Base-by-base conservation (phyloP, 164 flowering plant genomes). In the Liriodendron chinense region DNA sequence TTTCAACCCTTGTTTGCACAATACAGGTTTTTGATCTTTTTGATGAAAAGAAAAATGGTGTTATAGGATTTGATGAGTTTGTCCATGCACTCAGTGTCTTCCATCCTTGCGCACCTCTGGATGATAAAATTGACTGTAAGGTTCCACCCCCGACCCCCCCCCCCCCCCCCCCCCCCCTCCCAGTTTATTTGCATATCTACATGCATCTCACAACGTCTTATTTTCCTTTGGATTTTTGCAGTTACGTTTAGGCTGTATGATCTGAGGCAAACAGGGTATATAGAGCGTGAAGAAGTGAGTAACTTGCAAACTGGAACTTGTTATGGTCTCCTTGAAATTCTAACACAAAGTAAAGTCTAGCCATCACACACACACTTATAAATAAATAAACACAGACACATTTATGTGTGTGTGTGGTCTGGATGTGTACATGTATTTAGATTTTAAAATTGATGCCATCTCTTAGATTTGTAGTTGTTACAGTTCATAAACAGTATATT, bases 251-350 rank as follows among this genome's bases (percentile, higher is more conserved):
- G 89, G 89, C 77, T 94, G 43, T 94, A 94, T 80, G 94, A 94
- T 86, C 77, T 91, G 77, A 82, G 92, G 78, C 89, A 90, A 78
- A 91, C 90, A 70, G 98, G 98, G 43, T 94, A 79, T 72, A 94
- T 94, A 12, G 98, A 92, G 81, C 87, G 91, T 63, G 94, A 94
- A 80, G 98, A 92, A 83, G 98, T 94, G 80, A 85, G 88, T 85
- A 7, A 56, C 14, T 72, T 57, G 43, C 43, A 34, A 56, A 28
- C 69, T 66, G 21, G 4, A 62, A 26, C 13, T 73, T 64, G 34
- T 63, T 18, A 66, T 66, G 47, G 43, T 28, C 47, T 3, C 47
- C 28, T 16, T 24, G 69, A 16, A 66, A 28, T 66, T 26, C 13
- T 21, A 64, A 23, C 22, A 16, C 22, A 26, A 64, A 23, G 22